A percentile compares a stretch with the other conserved stretches of the same genome.
Evolutionary conservation across 2,329 filamentous ascomycete species (phyloP).

Genomic region (Conoideocrella luteorostrata): DNA sequence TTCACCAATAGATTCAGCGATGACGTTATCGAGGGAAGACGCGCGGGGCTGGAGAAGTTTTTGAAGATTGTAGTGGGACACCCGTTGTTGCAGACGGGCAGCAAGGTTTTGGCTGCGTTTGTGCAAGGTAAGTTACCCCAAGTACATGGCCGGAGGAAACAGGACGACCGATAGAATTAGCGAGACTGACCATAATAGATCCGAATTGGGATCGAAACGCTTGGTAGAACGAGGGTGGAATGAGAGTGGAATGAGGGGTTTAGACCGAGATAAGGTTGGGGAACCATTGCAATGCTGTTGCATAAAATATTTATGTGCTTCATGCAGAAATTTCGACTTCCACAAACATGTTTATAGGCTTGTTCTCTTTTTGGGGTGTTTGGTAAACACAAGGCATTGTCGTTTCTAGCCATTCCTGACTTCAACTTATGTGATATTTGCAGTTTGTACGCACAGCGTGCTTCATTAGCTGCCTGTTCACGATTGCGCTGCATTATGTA

Average conservation of each 20-base stretch:
- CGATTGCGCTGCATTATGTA: no score
- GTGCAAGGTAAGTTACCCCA: conserved; percentile 66
- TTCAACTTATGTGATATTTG: neutral
- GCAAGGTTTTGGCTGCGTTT: conserved; percentile 92
- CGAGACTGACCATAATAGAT: conserved; percentile 45
- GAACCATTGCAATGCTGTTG: neutral
- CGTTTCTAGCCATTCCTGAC: conserved; percentile 1
- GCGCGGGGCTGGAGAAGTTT: conserved; percentile 89
- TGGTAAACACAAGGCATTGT: neutral
- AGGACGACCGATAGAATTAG: no score
- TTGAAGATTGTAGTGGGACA: conserved; percentile 96
- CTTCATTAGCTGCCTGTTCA: neutral
- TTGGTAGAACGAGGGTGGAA: conserved; percentile 51
- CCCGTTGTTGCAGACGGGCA: conserved; percentile 92
- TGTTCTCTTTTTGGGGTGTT: neutral
- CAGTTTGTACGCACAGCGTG: neutral
- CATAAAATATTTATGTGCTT: no score
- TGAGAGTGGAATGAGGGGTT: no score
- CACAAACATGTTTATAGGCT: no score
- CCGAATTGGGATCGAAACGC: conserved; percentile 88
- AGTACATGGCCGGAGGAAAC: no score
- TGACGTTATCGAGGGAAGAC: conserved; percentile 91
- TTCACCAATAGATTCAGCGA: conserved; percentile 98
- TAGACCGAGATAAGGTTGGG: neutral
- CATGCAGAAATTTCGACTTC: no score